Conservation (phyloP, 208 protist genomes). For the Trypanosoma caninum region DNA sequence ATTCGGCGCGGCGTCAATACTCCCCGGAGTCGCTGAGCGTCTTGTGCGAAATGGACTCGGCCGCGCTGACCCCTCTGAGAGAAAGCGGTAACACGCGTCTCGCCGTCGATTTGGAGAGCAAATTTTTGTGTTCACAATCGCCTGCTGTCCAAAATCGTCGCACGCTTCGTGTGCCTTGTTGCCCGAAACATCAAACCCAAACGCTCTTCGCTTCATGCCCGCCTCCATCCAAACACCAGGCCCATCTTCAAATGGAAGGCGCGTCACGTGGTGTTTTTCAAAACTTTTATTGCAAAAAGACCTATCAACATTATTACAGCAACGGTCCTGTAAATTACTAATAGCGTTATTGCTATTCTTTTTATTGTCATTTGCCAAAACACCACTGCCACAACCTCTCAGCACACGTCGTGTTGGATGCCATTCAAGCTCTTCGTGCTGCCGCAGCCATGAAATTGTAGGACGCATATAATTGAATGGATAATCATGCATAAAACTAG, state of each 20-base stretch:
- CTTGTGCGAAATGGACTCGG: background rate
- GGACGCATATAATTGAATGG: slow-evolving; percentile 21
- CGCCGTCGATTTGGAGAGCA: slow-evolving; percentile 8
- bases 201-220: slow-evolving; percentile 26
- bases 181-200: slow-evolving; percentile 11
- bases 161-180: slow-evolving; percentile 14
- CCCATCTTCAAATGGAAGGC: slow-evolving; percentile 54
- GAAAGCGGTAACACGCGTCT: slow-evolving; percentile 21
- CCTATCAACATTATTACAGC: background rate
- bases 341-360: no score
- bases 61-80: slow-evolving; percentile 3
- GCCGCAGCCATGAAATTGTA: slow-evolving; percentile 21
- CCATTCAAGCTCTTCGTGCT: slow-evolving; percentile 25
- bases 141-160: background rate
- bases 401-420: background rate
- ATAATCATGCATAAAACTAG: background rate
- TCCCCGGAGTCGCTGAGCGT: background rate
- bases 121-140: background rate
- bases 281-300: background rate
- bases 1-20: background rate
- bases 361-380: background rate
- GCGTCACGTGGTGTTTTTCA: slow-evolving; percentile 23
- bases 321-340: no score
- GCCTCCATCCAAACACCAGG: slow-evolving; percentile 57
- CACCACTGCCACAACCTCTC: background rate